These are phyloP conservation scores for Moricandia arvensis DNA, from an alignment of 345 rosid genomes.

Conservation along the genomic window DNA sequence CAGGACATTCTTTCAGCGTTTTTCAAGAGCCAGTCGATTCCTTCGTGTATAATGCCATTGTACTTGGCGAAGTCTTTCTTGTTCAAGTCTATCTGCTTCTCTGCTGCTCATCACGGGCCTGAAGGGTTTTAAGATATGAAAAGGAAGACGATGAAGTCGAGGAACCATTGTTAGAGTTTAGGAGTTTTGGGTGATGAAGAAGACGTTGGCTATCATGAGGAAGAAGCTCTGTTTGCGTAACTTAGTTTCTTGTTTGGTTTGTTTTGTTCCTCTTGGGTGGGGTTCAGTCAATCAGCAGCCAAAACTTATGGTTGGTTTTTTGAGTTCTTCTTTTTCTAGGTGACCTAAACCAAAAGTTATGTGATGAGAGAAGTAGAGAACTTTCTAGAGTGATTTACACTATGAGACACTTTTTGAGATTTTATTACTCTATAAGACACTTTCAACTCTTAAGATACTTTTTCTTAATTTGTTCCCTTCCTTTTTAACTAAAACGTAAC, in stretches of 20 bases:
- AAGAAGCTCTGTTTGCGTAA: neutral
- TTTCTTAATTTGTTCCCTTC: too few relatives aligned
- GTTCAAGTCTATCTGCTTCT: constrained; percentile 16
- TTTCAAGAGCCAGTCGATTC: constrained; percentile 85
- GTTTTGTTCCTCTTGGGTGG: neutral
- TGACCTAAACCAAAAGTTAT: neutral
- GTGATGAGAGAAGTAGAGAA: neutral
- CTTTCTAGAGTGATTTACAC: too few relatives aligned
- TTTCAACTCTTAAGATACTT: too few relatives aligned
- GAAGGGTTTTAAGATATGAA: constrained; percentile 14
- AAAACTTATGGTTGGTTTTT: neutral
- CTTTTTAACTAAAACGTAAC: too few relatives aligned
- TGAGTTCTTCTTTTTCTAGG: neutral
- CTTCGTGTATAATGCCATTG: constrained; percentile 54
- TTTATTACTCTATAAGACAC: too few relatives aligned
- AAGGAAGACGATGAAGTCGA: constrained; percentile 11
- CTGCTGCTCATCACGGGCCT: neutral
- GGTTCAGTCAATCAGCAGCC: neutral
- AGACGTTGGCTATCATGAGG: neutral
- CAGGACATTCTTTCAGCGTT: constrained; percentile 64
- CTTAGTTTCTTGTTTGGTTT: neutral
- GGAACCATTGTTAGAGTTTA: constrained; percentile 4
- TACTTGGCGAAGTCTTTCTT: constrained; percentile 5
- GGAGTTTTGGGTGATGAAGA: constrained; percentile 14
- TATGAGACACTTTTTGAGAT: too few relatives aligned